Evolutionary conservation across 129 eudicot genomes (phyloP).

Genomic region (Calendula officinalis): DNA sequence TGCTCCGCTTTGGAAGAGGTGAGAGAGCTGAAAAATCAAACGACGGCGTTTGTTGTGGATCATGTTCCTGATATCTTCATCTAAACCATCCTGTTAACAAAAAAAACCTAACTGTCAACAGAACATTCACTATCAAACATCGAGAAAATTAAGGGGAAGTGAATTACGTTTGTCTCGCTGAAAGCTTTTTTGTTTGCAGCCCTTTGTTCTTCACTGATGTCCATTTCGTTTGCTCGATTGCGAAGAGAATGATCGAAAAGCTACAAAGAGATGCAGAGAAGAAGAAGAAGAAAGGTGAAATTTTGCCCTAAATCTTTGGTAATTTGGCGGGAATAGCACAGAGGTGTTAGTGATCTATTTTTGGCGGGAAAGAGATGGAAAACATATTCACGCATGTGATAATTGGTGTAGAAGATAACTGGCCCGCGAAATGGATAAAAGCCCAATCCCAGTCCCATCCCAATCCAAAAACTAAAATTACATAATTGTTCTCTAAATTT

Average conservation of each 20-base stretch:
- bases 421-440: neutral
- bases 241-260: neutral
- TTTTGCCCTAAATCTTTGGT: conserved; percentile 25
- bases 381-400: neutral
- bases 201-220: conserved; percentile 75
- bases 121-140: neutral
- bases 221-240: conserved; percentile 43
- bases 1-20: conserved; percentile 62
- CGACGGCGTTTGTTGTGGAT: conserved; percentile 66
- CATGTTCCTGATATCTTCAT: conserved; percentile 64
- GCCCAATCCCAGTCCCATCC: neutral
- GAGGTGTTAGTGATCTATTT: neutral
- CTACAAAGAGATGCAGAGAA: neutral
- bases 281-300: conserved; percentile 7
- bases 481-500: neutral
- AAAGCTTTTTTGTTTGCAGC: conserved; percentile 73
- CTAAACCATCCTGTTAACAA: conserved; percentile 37
- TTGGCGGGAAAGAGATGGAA: conserved; percentile 29
- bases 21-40: conserved; percentile 68
- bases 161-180: conserved; percentile 61
- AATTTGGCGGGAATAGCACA: conserved; percentile 35
- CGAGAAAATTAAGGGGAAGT: neutral
- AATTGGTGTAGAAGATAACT: neutral
- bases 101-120: neutral
- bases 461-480: neutral